Percentiles rank a stretch among this genome's conserved stretches.
Conservation (phyloP, 495 filamentous ascomycete genomes). For the Mytilinidion resinicola region DNA sequence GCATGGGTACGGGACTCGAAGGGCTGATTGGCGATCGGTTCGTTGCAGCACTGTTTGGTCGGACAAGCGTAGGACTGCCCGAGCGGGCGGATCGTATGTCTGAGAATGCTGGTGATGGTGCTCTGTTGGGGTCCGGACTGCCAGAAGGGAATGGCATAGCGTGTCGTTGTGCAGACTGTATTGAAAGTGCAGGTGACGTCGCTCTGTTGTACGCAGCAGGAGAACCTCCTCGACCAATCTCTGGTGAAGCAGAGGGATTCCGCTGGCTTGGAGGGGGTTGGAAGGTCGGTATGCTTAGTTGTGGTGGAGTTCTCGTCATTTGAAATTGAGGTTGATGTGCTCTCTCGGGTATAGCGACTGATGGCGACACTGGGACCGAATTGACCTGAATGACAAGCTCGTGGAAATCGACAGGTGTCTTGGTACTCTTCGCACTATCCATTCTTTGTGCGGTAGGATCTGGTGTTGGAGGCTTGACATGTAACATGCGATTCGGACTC, state of each 20-base stretch:
- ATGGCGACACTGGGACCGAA: slow-evolving; percentile 26
- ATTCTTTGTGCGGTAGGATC: slow-evolving; percentile 35
- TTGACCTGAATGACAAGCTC: slow-evolving; percentile 32
- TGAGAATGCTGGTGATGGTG: slow-evolving; percentile 19
- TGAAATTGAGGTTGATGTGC: slow-evolving; percentile 11
- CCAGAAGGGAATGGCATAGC: not conserved
- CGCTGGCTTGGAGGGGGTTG: slow-evolving; percentile 17
- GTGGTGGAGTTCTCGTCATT: slow-evolving; percentile 16
- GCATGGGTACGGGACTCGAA: slow-evolving; percentile 44
- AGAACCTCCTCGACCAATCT: not conserved
- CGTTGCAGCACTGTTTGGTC: slow-evolving; percentile 29
- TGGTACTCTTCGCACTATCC: slow-evolving; percentile 26
- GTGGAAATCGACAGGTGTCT: slow-evolving; percentile 28
- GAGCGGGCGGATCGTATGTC: slow-evolving; percentile 13
- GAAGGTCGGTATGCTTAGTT: slow-evolving; percentile 13
- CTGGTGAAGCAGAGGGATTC: slow-evolving; percentile 3
- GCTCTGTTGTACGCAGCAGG: slow-evolving; percentile 2
- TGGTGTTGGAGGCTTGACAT: slow-evolving; percentile 33
- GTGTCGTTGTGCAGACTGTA: not conserved
- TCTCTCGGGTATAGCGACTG: slow-evolving; percentile 8
- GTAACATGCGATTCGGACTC: slow-evolving; percentile 19
- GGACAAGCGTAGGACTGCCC: slow-evolving; percentile 22
- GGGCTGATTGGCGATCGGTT: slow-evolving; percentile 25
- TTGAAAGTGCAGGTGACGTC: slow-evolving; percentile 15
- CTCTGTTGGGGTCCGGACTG: slow-evolving; percentile 19